Evolutionary conservation across 2,329 filamentous ascomycete species (phyloP).

Genomic region (Ustulina deusta): DNA sequence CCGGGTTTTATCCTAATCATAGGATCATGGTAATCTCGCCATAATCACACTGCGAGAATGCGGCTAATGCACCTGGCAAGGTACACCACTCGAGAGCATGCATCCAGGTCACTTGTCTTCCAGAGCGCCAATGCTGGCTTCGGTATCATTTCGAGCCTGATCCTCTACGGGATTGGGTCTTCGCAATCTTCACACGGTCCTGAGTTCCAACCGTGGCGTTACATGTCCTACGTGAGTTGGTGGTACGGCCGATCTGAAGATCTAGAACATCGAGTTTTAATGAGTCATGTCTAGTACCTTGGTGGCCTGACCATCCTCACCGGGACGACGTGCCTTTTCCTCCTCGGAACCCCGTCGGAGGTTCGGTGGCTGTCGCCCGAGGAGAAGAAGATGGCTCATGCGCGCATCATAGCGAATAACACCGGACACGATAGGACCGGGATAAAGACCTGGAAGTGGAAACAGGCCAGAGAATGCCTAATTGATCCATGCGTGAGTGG

Average conservation of each 20-base stretch:
- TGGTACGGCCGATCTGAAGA: conserved; percentile 15
- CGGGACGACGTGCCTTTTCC: conserved; percentile 51
- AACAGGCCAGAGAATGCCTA: conserved; percentile 53
- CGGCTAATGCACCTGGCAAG: conserved; percentile 41
- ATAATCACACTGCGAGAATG: neutral
- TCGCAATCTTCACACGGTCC: conserved; percentile 45
- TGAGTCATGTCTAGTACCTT: conserved; percentile 48
- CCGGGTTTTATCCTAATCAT: conserved; percentile 56
- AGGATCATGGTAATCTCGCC: conserved; percentile 44
- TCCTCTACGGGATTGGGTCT: conserved; percentile 54
- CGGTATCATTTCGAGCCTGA: conserved; percentile 52
- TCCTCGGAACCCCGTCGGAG: conserved; percentile 55
- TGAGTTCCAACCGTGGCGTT: conserved; percentile 54
- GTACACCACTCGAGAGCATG: conserved; percentile 56
- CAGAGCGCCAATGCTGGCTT: conserved; percentile 56
- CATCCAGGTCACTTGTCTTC: conserved; percentile 53
- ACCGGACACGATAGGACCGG: conserved; percentile 55
- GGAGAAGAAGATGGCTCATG: conserved; percentile 54
- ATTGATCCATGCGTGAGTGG: conserved; percentile 50
- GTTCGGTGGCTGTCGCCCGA: conserved; percentile 53
- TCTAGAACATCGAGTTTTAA: conserved; percentile 4
- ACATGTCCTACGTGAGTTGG: conserved; percentile 53
- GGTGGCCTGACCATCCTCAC: conserved; percentile 52
- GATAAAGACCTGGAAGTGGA: conserved; percentile 55
- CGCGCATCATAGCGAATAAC: conserved; percentile 53